Base-by-base conservation (phyloP, 2,329 filamentous ascomycete species). In the Lecanosticta acicola region DNA sequence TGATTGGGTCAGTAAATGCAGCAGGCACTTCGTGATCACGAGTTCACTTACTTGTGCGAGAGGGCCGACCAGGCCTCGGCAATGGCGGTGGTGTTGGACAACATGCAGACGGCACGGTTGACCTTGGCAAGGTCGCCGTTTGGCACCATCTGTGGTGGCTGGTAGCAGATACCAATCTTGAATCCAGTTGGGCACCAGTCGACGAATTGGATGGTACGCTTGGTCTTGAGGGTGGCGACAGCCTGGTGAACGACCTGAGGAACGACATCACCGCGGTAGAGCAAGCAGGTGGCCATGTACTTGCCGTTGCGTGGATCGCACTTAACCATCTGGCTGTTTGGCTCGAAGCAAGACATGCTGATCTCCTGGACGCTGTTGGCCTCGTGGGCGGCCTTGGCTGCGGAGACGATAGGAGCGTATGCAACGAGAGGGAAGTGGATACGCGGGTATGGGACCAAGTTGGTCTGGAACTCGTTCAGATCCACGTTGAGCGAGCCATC, bases 121-220 rank as follows among this genome's bases (percentile, higher is more conserved):
- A 96, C 91, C 80, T 94, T 93, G 72, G 93, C 91, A 56, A 97
- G 81, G 68, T 97, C 93, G 65, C 91, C 91, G 75, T 96, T 94
- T 66, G 89, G 93, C 47, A 97, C 91, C 74, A 87, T 85, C 77
- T 94, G 82, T 59, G 91, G 91, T 67, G 90, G 87, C 79, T 97
- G 90, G 84, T 94, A 97, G 86, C 90, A 96, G 79, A 98, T 98
- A 80, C 93, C 93, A 61, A 98, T 87, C 87, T 98, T 98, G 85
- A 98, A 98, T 61, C 93, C 93, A 72, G 93, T 98, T 52, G 93
- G 93, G 83, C 93, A 98, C 93, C 93, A 98, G 77, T 98, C 93
- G 68, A 98, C 93, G 70, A 97, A 95, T 76, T 97, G 90, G 69
- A 98, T 94, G 63, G 93, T 95, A 66, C 88, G 86, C 86, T 96